Conservation (phyloP, 768 basidiomycete genomes). For the Gyrodon lividus region DNA sequence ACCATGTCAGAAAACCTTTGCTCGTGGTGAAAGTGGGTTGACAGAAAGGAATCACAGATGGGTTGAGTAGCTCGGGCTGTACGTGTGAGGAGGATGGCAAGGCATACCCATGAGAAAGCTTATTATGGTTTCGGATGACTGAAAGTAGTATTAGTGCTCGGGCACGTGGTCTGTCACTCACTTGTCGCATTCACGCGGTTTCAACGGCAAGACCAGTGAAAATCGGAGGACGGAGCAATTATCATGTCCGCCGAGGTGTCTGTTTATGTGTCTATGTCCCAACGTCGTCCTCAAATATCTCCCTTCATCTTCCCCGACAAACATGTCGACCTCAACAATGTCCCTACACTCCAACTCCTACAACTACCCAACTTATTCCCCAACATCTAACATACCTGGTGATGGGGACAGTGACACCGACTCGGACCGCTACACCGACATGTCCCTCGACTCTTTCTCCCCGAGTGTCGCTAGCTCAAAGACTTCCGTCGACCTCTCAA, state of each 20-base stretch:
- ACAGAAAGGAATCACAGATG: no score
- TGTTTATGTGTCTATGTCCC: conserved; percentile 23
- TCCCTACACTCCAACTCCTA: conserved; percentile 7
- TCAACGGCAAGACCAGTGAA: conserved; percentile 12
- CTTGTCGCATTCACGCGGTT: conserved; percentile 26
- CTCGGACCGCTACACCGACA: conserved; percentile 44
- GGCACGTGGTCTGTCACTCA: conserved; percentile 14
- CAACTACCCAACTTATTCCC: conserved; percentile 6
- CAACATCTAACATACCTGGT: conserved; percentile 24
- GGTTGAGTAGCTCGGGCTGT: no score
- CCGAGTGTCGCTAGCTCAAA: conserved; percentile 45
- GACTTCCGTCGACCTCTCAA: conserved; percentile 59
- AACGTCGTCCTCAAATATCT: conserved; percentile 2
- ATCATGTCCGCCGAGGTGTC: conserved; percentile 33
- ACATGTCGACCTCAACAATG: conserved; percentile 17
- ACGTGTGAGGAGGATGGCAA: conserved; percentile 1
- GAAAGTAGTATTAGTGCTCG: conserved; percentile 15
- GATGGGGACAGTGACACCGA: conserved; percentile 47
- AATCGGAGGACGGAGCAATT: conserved; percentile 30
- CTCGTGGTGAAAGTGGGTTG: not conserved
- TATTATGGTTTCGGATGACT: no score
- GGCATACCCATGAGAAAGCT: not conserved
- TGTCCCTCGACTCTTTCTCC: conserved; percentile 40
- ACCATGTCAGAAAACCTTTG: no score
- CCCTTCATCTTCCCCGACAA: conserved; percentile 3